These are phyloP conservation scores for Kingdonia uniflora DNA, from an alignment of 164 flowering plant species.

Conservation along the genomic window DNA sequence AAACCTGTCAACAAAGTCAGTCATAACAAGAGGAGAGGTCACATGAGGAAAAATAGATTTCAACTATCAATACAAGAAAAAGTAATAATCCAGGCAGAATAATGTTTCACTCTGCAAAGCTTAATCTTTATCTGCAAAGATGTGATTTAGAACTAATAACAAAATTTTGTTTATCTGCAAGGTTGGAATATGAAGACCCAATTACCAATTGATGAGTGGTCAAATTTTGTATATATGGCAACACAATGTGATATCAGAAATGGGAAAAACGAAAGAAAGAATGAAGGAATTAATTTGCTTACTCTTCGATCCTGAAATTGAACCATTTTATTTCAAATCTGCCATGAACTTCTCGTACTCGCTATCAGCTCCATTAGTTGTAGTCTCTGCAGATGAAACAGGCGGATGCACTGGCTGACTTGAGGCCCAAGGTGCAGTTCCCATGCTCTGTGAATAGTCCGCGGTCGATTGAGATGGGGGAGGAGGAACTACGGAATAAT, in stretches of 20 bases:
- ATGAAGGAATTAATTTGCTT: slow-evolving; percentile 10
- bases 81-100: slow-evolving; percentile 2
- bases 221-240: no score
- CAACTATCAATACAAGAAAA: neutral
- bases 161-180: neutral
- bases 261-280: slow-evolving; percentile 8
- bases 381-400: slow-evolving; percentile 41
- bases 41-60: neutral
- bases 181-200: no score
- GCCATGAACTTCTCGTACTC: slow-evolving; percentile 95
- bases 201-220: no score
- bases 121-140: neutral
- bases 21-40: slow-evolving; percentile 13
- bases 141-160: neutral
- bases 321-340: slow-evolving; percentile 60
- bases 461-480: slow-evolving; percentile 30
- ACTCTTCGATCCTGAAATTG: slow-evolving; percentile 18
- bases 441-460: slow-evolving; percentile 39
- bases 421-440: slow-evolving; percentile 64
- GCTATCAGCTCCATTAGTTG: slow-evolving; percentile 42
- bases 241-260: no score
- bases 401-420: slow-evolving; percentile 47
- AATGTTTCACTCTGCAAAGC: slow-evolving; percentile 6
- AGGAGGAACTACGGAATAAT: slow-evolving; percentile 41
- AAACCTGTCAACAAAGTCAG: slow-evolving; percentile 38